A percentile compares a stretch with the other conserved stretches of the same genome.
Conservation (phyloP, 164 flowering plant genomes). For the Brasenia schreberi region DNA sequence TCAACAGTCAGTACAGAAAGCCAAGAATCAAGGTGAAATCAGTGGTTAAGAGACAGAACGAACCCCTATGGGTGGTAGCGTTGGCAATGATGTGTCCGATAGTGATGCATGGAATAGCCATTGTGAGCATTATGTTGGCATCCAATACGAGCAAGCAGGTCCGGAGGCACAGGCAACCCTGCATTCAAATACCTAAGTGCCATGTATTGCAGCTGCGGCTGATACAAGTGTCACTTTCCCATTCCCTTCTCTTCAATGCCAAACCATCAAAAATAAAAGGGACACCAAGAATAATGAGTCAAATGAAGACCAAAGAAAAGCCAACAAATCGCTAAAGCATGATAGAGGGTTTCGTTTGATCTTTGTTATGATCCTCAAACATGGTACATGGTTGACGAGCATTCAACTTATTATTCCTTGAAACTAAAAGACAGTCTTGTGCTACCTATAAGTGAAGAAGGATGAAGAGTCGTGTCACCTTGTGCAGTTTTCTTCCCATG, state of each 20-base stretch:
- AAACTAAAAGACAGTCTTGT: too few species aligned
- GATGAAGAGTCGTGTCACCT: too few species aligned
- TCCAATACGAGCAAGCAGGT: not conserved
- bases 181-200: not conserved
- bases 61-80: not conserved
- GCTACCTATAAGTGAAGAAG: too few species aligned
- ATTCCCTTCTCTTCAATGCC: not conserved
- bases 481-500: too few species aligned
- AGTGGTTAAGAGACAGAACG: not conserved
- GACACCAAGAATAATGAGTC: not conserved
- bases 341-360: too few species aligned
- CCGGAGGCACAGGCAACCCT: not conserved
- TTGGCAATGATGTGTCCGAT: not conserved
- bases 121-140: not conserved
- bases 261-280: not conserved
- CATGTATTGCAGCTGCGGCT: not conserved
- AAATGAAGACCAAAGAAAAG: not conserved
- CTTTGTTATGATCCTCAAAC: too few species aligned
- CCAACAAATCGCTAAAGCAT: not conserved
- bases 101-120: not conserved
- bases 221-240: not conserved
- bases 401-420: too few species aligned
- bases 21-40: too few species aligned
- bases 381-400: too few species aligned
- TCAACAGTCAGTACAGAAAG: too few species aligned